Evolutionary conservation across 2,329 filamentous ascomycete species (phyloP), one percentile per base, ranked within the genome.

Genomic region (Amphichorda felina): DNA sequence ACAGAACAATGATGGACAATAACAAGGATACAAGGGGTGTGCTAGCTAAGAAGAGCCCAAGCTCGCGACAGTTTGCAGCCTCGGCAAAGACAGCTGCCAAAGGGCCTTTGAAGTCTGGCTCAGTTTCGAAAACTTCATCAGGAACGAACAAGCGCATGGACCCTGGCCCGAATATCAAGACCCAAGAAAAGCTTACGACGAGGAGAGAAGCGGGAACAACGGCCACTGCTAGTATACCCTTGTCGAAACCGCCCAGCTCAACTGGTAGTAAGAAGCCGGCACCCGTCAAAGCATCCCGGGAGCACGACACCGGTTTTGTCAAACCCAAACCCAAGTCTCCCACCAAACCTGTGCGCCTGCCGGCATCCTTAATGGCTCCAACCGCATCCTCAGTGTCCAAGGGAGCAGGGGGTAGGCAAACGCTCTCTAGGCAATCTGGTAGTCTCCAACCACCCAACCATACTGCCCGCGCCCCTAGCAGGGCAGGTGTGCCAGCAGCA

Each of bases 371-470:
- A 21, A 80, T 68, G 17, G 76, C 79, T 5, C 80, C 78, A 22
- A 87, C 82, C 4, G 72, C 80, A 17, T 68, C 82, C 1, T 86
- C 75, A 1, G 72, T 71, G 13, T 78, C 75, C 11, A 84, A 79
- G 54, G 63, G 44, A 17, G 27, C 17, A 10, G 43, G 5, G 46
- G 48, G 7, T 46, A 47, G 25, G 43, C 46, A 10, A 35, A 18
- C 28, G 4, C 16, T 42, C n/a, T 44, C 41, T 11, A 42, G 47
- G 24, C 45, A 53, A 35, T 43, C 52, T 60, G 13, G 57, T 21
- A 61, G 49, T 40, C 46, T 53, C n/a, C 51, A 55, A 34, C 41
- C 56, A 11, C 44, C 52, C 6, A 51, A 54, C 29, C 41, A 51
- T 2, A 40, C 50, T 3, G 56, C 54, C 22, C 65, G 69, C 29